phyloP scores from a whole-genome alignment of 192 early-diverging fungal species.

The Dimargaris xerosporica region DNA sequence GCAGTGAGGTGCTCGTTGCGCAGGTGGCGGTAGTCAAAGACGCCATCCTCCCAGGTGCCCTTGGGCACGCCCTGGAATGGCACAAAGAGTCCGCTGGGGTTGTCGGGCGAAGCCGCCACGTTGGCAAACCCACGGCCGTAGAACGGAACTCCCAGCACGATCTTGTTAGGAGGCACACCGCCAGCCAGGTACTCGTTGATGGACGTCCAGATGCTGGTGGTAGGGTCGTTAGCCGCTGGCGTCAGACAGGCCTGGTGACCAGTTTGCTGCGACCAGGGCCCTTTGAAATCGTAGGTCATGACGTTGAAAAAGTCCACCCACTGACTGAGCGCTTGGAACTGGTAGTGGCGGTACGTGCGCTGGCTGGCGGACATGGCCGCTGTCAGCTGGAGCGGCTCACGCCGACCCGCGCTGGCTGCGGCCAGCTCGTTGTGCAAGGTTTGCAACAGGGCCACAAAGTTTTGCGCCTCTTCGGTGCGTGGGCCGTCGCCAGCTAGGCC shows the following conservation, averaged over 20 bases:
- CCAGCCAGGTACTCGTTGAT: constrained; percentile 49
- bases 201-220: constrained; percentile 39
- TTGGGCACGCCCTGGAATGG: constrained; percentile 52
- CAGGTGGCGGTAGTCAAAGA: constrained; percentile 78
- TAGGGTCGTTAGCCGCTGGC: constrained; percentile 37
- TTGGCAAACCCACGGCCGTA: constrained; percentile 90
- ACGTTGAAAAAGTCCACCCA: constrained; percentile 69
- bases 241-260: constrained; percentile 85
- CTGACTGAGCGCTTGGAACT: constrained; percentile 41
- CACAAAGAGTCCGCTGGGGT: constrained; percentile 39
- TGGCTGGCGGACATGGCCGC: constrained; percentile 51
- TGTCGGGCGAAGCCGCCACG: constrained; percentile 34
- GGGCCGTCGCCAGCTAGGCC: constrained; percentile 40
- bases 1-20: constrained; percentile 27
- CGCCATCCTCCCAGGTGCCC: constrained; percentile 81
- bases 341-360: constrained; percentile 41
- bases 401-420: constrained; percentile 19
- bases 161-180: constrained; percentile 67
- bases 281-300: constrained; percentile 80
- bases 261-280: constrained; percentile 42
- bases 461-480: constrained; percentile 53
- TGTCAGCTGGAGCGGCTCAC: constrained; percentile 41
- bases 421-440: constrained; percentile 57
- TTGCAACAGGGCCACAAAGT: constrained; percentile 61
- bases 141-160: constrained; percentile 80